Conservation (phyloP, 805 yeast species). For the Priceomyces fermenticarens region DNA sequence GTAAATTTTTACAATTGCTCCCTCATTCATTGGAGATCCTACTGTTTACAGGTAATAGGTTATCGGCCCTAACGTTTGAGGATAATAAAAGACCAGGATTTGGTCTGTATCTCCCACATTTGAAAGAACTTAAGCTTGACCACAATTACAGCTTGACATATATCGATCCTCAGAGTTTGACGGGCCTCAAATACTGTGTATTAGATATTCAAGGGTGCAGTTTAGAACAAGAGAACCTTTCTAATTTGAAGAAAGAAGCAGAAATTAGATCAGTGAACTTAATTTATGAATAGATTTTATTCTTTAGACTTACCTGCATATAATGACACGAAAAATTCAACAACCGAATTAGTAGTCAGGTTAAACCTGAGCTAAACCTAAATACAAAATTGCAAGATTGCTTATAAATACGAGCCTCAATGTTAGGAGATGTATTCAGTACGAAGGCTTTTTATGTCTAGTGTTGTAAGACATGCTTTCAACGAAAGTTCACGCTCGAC, state of each 20-base stretch:
- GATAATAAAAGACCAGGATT: constrained; percentile 5
- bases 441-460: too few relatives aligned
- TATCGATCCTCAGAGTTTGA: constrained; percentile 14
- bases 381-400: too few relatives aligned
- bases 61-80: constrained; percentile 11
- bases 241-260: constrained; percentile 5
- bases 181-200: constrained; percentile 1
- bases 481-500: too few relatives aligned
- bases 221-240: constrained; percentile 10
- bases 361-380: too few relatives aligned
- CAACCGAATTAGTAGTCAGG: too few relatives aligned
- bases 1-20: constrained; percentile 16
- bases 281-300: too few relatives aligned
- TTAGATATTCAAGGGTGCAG: constrained; percentile 13
- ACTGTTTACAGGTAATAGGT: constrained; percentile 18
- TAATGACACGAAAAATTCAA: too few relatives aligned
- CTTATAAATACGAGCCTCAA: too few relatives aligned
- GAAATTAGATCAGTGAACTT: background rate
- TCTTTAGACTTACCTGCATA: too few relatives aligned
- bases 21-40: constrained; percentile 26
- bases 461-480: too few relatives aligned
- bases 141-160: constrained; percentile 12
- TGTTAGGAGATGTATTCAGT: too few relatives aligned
- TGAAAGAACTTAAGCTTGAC: constrained; percentile 13
- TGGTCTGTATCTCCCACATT: constrained; percentile 15